These are phyloP conservation scores for Chlorella sp. DNA, from an alignment of 139 green algal genomes.

Conservation along the genomic window DNA sequence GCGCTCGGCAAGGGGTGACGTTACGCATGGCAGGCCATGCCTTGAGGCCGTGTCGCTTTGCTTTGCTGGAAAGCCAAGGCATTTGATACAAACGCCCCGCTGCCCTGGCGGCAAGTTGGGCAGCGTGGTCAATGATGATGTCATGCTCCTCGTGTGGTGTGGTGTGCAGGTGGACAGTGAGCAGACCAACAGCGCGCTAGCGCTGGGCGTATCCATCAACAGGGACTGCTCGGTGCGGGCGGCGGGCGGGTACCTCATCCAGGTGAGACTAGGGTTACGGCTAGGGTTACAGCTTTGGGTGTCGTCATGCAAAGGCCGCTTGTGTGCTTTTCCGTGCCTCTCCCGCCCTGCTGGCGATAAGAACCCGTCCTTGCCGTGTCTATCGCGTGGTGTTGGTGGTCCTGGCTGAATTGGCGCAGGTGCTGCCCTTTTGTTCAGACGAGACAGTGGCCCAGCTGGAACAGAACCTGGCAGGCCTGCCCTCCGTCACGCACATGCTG, in stretches of 20 bases:
- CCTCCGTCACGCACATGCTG: conserved; percentile 61
- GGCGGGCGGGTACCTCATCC: conserved; percentile 81
- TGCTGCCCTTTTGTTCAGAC: conserved; percentile 84
- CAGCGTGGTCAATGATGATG: too few relatives aligned
- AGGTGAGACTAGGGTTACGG: too few relatives aligned
- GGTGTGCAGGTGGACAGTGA: conserved; percentile 62
- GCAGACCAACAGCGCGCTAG: conserved; percentile 76
- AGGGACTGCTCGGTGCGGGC: conserved; percentile 48
- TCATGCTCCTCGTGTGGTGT: too few relatives aligned
- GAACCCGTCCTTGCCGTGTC: too few relatives aligned
- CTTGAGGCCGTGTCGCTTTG: too few relatives aligned
- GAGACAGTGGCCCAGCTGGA: conserved; percentile 78
- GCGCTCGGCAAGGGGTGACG: too few relatives aligned
- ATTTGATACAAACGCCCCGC: too few relatives aligned
- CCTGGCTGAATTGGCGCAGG: conserved; percentile 36
- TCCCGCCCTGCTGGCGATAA: not conserved
- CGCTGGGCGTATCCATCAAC: conserved; percentile 72
- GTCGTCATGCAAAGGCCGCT: not conserved
- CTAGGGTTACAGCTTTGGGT: too few relatives aligned
- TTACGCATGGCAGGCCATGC: too few relatives aligned
- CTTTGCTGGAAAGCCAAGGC: too few relatives aligned
- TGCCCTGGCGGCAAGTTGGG: too few relatives aligned
- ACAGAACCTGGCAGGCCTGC: conserved; percentile 54
- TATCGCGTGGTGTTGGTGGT: not conserved
- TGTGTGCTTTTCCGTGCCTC: too few relatives aligned